These are phyloP conservation scores for Chernovozyma aurita DNA, from an alignment of 1,139 yeast genomes.

Conservation along the genomic window DNA sequence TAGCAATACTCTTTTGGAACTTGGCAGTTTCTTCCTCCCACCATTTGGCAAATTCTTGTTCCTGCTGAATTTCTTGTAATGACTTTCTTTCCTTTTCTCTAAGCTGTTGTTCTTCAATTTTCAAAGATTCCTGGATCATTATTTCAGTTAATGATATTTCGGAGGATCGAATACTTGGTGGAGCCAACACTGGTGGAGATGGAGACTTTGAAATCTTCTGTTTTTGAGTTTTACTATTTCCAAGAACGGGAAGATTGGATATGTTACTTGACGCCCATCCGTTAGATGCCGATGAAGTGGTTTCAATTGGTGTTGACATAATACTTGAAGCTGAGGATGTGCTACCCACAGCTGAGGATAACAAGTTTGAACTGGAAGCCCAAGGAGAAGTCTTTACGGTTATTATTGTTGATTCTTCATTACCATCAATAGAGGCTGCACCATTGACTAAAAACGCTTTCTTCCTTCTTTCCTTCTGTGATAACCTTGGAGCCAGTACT, in stretches of 20 bases:
- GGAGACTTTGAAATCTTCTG: background rate
- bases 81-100: conserved; percentile 34
- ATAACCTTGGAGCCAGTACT: conserved; percentile 34
- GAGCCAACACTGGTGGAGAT: background rate
- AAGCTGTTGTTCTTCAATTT: conserved; percentile 30
- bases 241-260: conserved; percentile 4
- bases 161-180: background rate
- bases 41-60: conserved; percentile 78
- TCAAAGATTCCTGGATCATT: conserved; percentile 45
- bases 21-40: conserved; percentile 69
- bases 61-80: conserved; percentile 68
- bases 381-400: conserved; percentile 1
- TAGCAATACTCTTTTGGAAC: conserved; percentile 37
- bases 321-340: background rate
- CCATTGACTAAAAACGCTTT: conserved; percentile 14
- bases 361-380: background rate
- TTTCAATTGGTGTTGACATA: background rate
- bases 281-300: background rate
- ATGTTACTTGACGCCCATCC: background rate
- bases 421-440: background rate
- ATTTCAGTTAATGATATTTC: conserved; percentile 31
- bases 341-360: background rate
- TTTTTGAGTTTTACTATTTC: background rate
- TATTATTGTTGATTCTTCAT: conserved; percentile 4
- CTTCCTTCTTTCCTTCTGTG: conserved; percentile 52